These are phyloP conservation scores for Scheffersomyces illinoinensis DNA, from an alignment of 1,139 yeast species.

Conservation along the genomic window DNA sequence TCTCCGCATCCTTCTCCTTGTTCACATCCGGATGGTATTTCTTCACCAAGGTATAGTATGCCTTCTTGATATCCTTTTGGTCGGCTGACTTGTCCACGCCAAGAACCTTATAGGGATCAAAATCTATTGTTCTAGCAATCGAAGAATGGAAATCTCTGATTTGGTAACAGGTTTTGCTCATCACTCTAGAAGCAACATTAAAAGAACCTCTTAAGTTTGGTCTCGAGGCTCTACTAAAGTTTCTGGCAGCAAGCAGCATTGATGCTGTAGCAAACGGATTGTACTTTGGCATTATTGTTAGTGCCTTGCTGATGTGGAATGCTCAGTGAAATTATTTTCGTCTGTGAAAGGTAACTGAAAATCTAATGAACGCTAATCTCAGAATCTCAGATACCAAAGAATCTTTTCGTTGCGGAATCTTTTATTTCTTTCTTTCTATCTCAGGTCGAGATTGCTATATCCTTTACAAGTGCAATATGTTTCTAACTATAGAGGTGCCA, in stretches of 20 bases:
- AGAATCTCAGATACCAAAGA: background rate
- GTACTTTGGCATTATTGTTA: background rate
- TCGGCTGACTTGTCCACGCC: constrained; percentile 77
- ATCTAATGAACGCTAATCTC: background rate
- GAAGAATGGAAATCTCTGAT: constrained; percentile 30
- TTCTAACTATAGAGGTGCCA: background rate
- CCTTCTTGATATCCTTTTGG: constrained; percentile 86
- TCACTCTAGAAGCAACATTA: background rate
- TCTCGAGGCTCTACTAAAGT: background rate
- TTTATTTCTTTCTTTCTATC: background rate
- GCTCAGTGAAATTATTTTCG: background rate
- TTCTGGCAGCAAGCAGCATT: background rate
- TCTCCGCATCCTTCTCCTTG: constrained; percentile 85
- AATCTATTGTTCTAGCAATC: constrained; percentile 24
- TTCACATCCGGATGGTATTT: constrained; percentile 96
- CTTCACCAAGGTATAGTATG: constrained; percentile 90
- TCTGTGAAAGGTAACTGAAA: background rate
- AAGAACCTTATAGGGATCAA: constrained; percentile 81
- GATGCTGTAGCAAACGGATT: background rate
- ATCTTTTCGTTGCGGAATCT: too few relatives aligned
- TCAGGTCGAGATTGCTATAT: background rate
- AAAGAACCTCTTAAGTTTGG: background rate
- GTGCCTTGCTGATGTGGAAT: background rate
- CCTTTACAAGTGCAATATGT: background rate
- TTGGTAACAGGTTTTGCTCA: background rate